phyloP scores from a whole-genome alignment of 192 early-diverging fungal species.

The Geranomyces variabilis region DNA sequence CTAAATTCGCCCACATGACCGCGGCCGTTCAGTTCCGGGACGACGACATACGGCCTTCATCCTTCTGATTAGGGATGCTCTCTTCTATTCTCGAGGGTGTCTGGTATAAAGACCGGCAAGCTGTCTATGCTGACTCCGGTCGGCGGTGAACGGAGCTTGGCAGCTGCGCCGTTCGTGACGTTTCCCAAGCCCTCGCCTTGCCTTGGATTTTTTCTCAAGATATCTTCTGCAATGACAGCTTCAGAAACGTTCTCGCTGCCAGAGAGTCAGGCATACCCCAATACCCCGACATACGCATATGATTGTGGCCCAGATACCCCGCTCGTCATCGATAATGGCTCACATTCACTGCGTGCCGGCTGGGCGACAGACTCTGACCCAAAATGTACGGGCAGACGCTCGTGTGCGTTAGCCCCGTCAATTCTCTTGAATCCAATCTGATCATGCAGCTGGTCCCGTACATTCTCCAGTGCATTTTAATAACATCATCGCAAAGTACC shows the following conservation, averaged over 20 bases:
- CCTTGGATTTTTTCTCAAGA: no score
- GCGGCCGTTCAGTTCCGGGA: no score
- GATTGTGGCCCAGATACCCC: slow-evolving; percentile 11
- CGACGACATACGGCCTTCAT: no score
- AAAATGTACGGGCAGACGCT: slow-evolving; percentile 47
- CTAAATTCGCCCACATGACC: no score
- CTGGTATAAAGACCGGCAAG: no score
- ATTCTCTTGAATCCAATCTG: not conserved
- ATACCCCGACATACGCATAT: slow-evolving; percentile 21
- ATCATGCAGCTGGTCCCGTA: not conserved
- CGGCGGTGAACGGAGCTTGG: no score
- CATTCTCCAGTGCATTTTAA: slow-evolving; percentile 70
- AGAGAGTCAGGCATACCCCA: not conserved
- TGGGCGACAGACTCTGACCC: slow-evolving; percentile 72
- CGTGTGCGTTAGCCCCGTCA: not conserved
- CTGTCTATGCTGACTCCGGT: no score
- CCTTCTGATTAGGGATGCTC: no score
- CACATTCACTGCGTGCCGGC: slow-evolving; percentile 78
- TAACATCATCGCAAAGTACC: slow-evolving; percentile 68
- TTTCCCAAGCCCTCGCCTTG: no score
- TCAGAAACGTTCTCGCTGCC: not conserved
- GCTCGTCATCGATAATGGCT: slow-evolving; percentile 77
- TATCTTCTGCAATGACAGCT: no score
- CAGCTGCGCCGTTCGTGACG: no score
- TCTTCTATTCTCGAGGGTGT: no score